Evolutionary conservation across 495 filamentous ascomycete genomes (phyloP).

Genomic region (Penicillium canescens): DNA sequence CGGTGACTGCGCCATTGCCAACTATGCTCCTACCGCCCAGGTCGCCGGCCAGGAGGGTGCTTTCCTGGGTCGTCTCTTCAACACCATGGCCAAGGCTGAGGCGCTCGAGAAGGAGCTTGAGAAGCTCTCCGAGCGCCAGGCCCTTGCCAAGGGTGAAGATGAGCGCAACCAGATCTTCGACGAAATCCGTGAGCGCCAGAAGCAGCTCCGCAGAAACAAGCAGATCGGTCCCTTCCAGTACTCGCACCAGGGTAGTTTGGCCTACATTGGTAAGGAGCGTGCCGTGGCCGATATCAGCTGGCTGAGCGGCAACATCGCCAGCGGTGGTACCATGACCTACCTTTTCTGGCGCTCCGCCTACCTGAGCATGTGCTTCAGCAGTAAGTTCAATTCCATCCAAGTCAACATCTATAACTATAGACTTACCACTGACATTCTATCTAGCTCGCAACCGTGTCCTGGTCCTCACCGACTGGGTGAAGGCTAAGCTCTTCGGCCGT

Average conservation of each 20-base stretch:
- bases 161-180: constrained; percentile 55
- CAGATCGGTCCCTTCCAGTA: constrained; percentile 97
- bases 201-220: constrained; percentile 83
- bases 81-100: constrained; percentile 94
- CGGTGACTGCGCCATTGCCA: constrained; percentile 88
- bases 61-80: constrained; percentile 94
- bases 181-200: constrained; percentile 82
- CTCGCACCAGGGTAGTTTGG: constrained; percentile 92
- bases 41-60: constrained; percentile 94
- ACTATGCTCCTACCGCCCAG: constrained; percentile 97
- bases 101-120: constrained; percentile 71
- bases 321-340: constrained; percentile 77
- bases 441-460: constrained; percentile 86
- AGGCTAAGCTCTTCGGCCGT: constrained; percentile 92
- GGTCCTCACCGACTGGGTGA: constrained; percentile 92
- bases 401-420: not conserved
- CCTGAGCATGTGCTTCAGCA: constrained; percentile 99
- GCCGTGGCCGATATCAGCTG: constrained; percentile 97
- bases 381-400: constrained; percentile 53
- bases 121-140: constrained; percentile 60
- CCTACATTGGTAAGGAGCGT: constrained; percentile 97
- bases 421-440: constrained; percentile 16
- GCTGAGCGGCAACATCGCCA: constrained; percentile 93
- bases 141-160: constrained; percentile 59
- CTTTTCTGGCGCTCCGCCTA: constrained; percentile 98